Percentiles rank a stretch among this genome's conserved stretches.
Conservation (phyloP, 345 rosid genomes). For the Viola odorata region DNA sequence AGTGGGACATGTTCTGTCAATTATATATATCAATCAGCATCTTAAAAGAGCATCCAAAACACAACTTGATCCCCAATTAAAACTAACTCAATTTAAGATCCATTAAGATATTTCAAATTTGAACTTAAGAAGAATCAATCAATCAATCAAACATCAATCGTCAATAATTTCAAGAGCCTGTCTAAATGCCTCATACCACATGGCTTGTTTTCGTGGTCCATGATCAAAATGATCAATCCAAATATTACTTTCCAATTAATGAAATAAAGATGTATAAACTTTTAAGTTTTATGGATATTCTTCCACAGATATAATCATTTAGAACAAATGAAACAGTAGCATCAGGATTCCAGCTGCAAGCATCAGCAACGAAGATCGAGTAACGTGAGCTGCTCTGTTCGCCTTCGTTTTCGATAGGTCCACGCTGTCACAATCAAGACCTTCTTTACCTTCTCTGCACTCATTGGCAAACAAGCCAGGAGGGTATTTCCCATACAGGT, state of each 20-base stretch:
- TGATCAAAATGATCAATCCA: too few species aligned
- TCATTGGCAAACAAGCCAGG: conserved; percentile 71
- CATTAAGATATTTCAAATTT: too few species aligned
- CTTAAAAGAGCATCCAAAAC: too few species aligned
- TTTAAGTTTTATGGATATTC: background rate
- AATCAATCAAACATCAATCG: too few species aligned
- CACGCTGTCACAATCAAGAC: conserved; percentile 43
- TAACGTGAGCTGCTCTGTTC: background rate
- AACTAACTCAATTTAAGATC: too few species aligned
- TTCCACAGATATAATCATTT: background rate
- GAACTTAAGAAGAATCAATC: too few species aligned
- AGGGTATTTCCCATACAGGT: conserved; percentile 68
- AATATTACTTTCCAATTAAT: background rate
- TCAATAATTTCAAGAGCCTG: too few species aligned
- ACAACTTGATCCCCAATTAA: too few species aligned
- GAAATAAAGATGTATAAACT: background rate
- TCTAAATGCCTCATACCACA: too few species aligned
- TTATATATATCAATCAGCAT: background rate
- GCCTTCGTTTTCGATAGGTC: background rate
- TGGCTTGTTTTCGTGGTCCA: too few species aligned
- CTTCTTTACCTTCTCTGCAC: conserved; percentile 52
- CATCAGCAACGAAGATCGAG: conserved; percentile 13
- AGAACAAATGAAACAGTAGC: conserved; percentile 22
- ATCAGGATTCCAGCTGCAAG: conserved; percentile 18
- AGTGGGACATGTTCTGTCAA: background rate